These are phyloP conservation scores for Penicillium italicum DNA, from an alignment of 2,329 filamentous ascomycete species.

Conservation along the genomic window DNA sequence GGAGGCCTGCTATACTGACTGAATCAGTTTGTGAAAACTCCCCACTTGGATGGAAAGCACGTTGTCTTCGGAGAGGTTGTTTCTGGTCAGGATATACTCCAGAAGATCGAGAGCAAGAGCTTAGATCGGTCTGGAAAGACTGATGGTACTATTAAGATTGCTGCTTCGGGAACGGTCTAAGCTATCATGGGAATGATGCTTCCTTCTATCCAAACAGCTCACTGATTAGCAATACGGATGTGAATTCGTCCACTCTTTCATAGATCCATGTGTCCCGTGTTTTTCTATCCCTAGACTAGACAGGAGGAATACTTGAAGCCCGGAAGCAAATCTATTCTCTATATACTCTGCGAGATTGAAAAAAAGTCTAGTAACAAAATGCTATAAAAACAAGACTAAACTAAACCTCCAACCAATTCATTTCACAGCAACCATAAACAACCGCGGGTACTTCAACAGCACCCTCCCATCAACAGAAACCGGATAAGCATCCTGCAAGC, in stretches of 20 bases:
- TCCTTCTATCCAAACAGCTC: neutral
- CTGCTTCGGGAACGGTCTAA: conserved; percentile 3
- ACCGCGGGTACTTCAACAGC: conserved; percentile 53
- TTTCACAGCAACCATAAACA: conserved; percentile 53
- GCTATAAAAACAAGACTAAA: neutral
- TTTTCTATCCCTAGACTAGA: neutral
- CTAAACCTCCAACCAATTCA: neutral
- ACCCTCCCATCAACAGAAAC: conserved; percentile 51
- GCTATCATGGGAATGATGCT: neutral
- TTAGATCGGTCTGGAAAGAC: conserved; percentile 4
- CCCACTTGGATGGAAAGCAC: conserved; percentile 61
- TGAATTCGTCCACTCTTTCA: neutral
- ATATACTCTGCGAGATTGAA: no score
- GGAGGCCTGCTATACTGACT: neutral
- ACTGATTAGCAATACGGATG: neutral
- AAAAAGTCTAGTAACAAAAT: neutral
- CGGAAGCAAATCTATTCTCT: fast-evolving
- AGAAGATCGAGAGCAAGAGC: conserved; percentile 48
- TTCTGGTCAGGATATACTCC: conserved; percentile 51
- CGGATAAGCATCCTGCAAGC: conserved; percentile 46
- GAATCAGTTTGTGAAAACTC: conserved; percentile 48
- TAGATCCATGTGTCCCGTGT: neutral
- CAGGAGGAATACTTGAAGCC: neutral
- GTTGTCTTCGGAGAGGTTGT: conserved; percentile 62
- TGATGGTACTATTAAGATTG: conserved; percentile 8